Conservation (phyloP, 345 rosid species). For the Brassica nigra region DNA sequence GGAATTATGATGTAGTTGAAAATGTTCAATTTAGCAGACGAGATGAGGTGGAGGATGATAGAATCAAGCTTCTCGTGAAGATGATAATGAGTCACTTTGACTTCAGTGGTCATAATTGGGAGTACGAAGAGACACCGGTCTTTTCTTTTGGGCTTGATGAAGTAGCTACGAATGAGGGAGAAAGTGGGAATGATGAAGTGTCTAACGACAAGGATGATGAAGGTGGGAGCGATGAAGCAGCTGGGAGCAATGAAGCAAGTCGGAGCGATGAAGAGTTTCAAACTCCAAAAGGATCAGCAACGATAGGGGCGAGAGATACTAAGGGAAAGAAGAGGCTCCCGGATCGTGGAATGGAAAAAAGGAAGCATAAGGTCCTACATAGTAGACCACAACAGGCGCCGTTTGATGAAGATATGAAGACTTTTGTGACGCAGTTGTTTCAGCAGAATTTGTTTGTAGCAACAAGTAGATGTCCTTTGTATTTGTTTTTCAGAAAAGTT, state of each 20-base stretch:
- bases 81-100: no score
- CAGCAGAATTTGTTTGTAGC: no score
- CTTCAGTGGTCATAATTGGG: no score
- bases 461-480: no score
- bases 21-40: background rate
- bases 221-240: background rate
- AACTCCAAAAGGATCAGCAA: background rate
- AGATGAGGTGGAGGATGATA: background rate
- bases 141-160: no score
- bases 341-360: background rate
- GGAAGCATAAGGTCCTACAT: background rate
- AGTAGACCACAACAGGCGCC: no score
- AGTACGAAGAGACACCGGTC: no score
- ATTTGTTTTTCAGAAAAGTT: no score
- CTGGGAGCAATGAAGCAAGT: background rate
- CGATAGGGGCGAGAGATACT: background rate
- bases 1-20: background rate
- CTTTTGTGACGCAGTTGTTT: no score
- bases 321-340: background rate
- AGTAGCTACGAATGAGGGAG: no score
- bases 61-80: background rate
- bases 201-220: background rate
- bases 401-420: no score
- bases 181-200: no score
- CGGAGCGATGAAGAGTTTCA: background rate